These are phyloP conservation scores for Ramularia endophylla DNA, from an alignment of 2,329 filamentous ascomycete species.

Conservation along the genomic window DNA sequence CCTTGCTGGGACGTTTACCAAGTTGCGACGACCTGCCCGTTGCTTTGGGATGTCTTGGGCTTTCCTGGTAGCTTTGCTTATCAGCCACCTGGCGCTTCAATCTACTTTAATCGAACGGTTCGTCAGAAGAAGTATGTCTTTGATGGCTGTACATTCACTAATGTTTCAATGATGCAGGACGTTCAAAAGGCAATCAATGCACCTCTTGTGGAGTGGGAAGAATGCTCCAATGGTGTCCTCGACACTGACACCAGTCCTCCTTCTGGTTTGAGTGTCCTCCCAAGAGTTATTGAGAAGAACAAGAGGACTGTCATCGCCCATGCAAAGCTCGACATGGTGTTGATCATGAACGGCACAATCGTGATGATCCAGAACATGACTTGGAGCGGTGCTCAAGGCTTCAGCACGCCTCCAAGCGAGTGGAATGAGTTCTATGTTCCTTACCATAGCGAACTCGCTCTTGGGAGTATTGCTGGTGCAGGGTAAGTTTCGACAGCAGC, in stretches of 20 bases:
- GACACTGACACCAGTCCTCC: conserved; percentile 49
- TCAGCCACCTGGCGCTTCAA: conserved; percentile 52
- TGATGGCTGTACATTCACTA: too few relatives aligned
- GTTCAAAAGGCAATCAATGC: conserved; percentile 36
- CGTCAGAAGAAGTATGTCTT: too few relatives aligned
- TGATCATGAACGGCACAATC: conserved; percentile 63
- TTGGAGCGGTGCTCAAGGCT: conserved; percentile 66
- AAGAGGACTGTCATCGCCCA: conserved; percentile 69
- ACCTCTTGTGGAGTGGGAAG: conserved; percentile 59
- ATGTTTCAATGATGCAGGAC: too few relatives aligned
- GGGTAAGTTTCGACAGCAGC: too few relatives aligned
- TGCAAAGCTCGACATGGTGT: conserved; percentile 62
- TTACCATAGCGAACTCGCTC: conserved; percentile 45
- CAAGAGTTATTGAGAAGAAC: conserved; percentile 66
- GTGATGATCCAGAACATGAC: conserved; percentile 76
- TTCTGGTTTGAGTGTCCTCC: conserved; percentile 54
- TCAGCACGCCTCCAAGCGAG: conserved; percentile 51
- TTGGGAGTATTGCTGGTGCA: too few relatives aligned
- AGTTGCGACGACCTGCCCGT: conserved; percentile 64
- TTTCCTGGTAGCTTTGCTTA: conserved; percentile 63
- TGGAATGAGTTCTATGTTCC: conserved; percentile 63
- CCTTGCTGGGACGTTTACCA: conserved; percentile 78
- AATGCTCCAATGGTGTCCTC: conserved; percentile 49
- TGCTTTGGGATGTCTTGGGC: conserved; percentile 62
- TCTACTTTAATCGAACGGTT: conserved; percentile 40